phyloP scores from a whole-genome alignment of 495 filamentous ascomycete species.

The Neurospora sp. region DNA sequence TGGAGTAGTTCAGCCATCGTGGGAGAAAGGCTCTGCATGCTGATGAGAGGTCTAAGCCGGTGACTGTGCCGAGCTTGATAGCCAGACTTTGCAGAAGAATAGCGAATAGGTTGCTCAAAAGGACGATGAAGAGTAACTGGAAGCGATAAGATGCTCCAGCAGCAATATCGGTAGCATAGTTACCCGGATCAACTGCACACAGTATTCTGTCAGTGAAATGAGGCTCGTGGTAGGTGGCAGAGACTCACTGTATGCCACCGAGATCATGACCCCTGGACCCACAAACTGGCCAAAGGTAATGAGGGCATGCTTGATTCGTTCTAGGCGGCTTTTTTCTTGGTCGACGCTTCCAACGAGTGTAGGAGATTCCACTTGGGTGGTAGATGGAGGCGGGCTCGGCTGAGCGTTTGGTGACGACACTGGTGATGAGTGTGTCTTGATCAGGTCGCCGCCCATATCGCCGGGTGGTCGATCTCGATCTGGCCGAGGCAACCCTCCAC shows the following conservation, averaged over 20 bases:
- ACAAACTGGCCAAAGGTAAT: slow-evolving; percentile 65
- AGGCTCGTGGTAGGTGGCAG: slow-evolving; percentile 15
- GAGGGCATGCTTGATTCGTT: slow-evolving; percentile 29
- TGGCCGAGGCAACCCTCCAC: background rate
- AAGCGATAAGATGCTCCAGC: slow-evolving; percentile 58
- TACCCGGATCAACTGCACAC: slow-evolving; percentile 64
- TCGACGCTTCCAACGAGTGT: background rate
- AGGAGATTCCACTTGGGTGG: background rate
- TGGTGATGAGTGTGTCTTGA: background rate
- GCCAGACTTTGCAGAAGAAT: slow-evolving; percentile 76
- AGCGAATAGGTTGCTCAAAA: slow-evolving; percentile 76
- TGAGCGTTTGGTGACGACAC: background rate
- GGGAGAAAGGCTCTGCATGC: slow-evolving; percentile 69
- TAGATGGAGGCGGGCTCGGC: background rate
- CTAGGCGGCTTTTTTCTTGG: slow-evolving; percentile 1
- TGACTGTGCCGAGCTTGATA: slow-evolving; percentile 78
- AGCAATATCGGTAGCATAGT: slow-evolving; percentile 77
- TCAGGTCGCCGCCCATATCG: background rate
- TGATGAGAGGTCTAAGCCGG: slow-evolving; percentile 70
- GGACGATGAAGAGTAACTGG: slow-evolving; percentile 67
- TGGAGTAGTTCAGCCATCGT: slow-evolving; percentile 60
- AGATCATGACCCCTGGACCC: slow-evolving; percentile 78
- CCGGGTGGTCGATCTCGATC: background rate
- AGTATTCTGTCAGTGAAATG: background rate
- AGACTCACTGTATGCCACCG: slow-evolving; percentile 51